These are phyloP conservation scores for Musa troglodytarum DNA, from an alignment of 176 grass and related monocot genomes.

Conservation along the genomic window DNA sequence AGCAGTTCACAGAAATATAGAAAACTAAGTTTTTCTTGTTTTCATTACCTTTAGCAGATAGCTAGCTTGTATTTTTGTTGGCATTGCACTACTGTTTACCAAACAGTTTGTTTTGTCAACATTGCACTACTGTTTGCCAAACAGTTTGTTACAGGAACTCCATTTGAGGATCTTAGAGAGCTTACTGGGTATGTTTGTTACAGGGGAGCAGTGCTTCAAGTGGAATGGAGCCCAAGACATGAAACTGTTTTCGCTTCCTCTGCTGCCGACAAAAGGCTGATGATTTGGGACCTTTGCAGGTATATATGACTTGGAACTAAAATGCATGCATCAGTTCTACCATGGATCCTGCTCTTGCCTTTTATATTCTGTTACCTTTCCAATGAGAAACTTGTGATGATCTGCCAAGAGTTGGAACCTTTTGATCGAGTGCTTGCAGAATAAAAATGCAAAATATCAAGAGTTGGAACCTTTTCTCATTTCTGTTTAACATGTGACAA, in stretches of 20 bases:
- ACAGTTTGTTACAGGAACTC: background rate
- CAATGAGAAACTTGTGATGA: background rate
- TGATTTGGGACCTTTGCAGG: slow-evolving; percentile 78
- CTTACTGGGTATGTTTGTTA: slow-evolving; percentile 10
- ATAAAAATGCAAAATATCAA: background rate
- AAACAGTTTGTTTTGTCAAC: too few relatives aligned
- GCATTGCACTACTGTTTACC: too few relatives aligned
- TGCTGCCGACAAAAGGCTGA: slow-evolving; percentile 73
- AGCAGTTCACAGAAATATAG: background rate
- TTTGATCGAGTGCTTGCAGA: background rate
- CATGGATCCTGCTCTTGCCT: background rate
- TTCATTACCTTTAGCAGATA: background rate
- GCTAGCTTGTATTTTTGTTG: too few relatives aligned
- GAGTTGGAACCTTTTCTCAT: background rate
- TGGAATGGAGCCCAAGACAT: slow-evolving; percentile 93
- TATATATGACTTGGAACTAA: slow-evolving; percentile 19
- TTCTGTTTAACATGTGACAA: background rate
- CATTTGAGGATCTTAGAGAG: background rate
- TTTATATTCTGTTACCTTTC: background rate
- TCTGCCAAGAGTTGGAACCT: background rate
- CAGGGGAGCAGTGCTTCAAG: slow-evolving; percentile 79
- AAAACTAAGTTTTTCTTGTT: background rate
- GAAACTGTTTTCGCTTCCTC: slow-evolving; percentile 79
- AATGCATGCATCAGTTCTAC: background rate
- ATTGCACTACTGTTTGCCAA: too few relatives aligned